Base-by-base conservation (phyloP, 805 yeast genomes). In the Pichia pseudocactophila region DNA sequence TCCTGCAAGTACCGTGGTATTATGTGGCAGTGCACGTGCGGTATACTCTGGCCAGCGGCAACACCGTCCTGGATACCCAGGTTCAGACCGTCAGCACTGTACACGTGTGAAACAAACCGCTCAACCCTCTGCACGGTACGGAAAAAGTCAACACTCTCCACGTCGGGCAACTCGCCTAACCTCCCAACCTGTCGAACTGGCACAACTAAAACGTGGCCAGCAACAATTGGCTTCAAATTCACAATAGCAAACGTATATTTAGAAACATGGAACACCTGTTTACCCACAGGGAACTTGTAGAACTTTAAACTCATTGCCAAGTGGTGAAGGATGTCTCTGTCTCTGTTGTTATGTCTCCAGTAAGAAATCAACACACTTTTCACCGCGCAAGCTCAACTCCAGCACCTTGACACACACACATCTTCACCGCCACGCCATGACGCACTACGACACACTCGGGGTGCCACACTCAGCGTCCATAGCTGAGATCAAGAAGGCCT, bases 11-110 rank as follows among this genome's bases (percentile, higher is more conserved):
- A 78, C 33, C 99, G 70, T 7, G 99, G 99, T 17, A 92, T 88
- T 16, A 92, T 64, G 59, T 92, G 99, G 17, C 96, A 82, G 60
- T 92, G 98, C 25, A 90, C 70, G 62, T 92, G 98, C 5, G 97
- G 95, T 2, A 92, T 80, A n/a, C 89, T 76, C 58, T 92, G 98
- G 3, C 98, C 98, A 1, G 97, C 90, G 39, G 87, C 87, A 0
- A 88, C 84, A 0, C 98, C 98, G 58, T 92, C 99, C 59, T 92
- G 99, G 45, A 94, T 86, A 10, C 97, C 90, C 32, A 92, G 72
- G 57, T 94, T 94, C 46, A 88, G 56, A 1, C 95, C 70, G 51
- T 89, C 94, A 2, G 96, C 95, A 30, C 78, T 70, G 59, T 80
- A 92, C 11, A 71, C 65, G 44, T 69, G 55, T 49, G 73, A 79